Evolutionary conservation across 805 yeast genomes (phyloP).

Genomic region (Yamadazyma akitaensis): DNA sequence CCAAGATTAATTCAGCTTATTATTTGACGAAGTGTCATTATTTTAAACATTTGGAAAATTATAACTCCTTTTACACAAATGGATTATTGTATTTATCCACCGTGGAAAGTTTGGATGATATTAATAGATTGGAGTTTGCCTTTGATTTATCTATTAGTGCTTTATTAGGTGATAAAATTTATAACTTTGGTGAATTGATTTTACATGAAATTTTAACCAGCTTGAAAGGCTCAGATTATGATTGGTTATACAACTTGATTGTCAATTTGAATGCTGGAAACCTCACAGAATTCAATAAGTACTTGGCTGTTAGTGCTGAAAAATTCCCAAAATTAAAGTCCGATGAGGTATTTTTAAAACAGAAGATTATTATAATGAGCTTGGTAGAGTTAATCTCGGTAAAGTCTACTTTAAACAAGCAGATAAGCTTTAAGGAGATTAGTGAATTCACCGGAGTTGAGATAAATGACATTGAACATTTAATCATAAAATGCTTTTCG

Average conservation of each 20-base stretch:
- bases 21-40: conserved; percentile 77
- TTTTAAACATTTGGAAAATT: conserved; percentile 72
- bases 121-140: conserved; percentile 44
- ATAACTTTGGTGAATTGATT: conserved; percentile 92
- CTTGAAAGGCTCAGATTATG: conserved; percentile 42
- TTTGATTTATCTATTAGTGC: conserved; percentile 84
- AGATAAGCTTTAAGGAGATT: conserved; percentile 69
- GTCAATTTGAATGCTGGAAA: conserved; percentile 76
- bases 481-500: conserved; percentile 88
- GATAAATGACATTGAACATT: conserved; percentile 77
- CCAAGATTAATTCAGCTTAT: conserved; percentile 76
- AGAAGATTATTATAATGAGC: conserved; percentile 90
- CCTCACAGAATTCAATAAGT: conserved; percentile 57
- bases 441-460: conserved; percentile 63
- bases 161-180: conserved; percentile 83
- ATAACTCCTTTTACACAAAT: conserved; percentile 75
- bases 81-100: conserved; percentile 71
- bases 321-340: conserved; percentile 54
- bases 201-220: conserved; percentile 76
- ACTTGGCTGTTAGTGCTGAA: conserved; percentile 35
- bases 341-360: conserved; percentile 68
- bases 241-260: conserved; percentile 73
- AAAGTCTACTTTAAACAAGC: conserved; percentile 71
- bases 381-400: conserved; percentile 81
- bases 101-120: conserved; percentile 37